Base-by-base conservation (phyloP, 345 rosid genomes). In the Sisymbrium irio region DNA sequence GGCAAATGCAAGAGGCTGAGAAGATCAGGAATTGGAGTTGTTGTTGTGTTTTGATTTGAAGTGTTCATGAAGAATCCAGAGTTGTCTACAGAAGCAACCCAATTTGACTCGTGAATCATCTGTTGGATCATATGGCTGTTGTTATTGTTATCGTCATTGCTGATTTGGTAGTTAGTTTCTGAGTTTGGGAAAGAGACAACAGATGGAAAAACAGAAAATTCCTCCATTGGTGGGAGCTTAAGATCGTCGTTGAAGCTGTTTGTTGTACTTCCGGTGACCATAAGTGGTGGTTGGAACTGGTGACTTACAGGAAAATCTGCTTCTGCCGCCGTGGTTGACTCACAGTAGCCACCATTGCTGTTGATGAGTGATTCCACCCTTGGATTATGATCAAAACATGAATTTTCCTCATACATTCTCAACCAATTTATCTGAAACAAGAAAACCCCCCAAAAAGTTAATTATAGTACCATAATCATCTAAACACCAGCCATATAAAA, bases 1-100 rank as follows among this genome's bases (percentile, higher is more conserved):
- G 88, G 84, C 14, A 87, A 64, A 58, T 83, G 83, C 71, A 86
- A 77, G 54, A 91, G 91, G 75, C 82, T 87, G 28, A 87, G 86
- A 54, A 91, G 93, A 73, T 87, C 91, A 28, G 91, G 89, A 0
- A 82, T 80, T 46, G 69, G 78, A 64, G 47, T 73, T 73, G 81
- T 25, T 59, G 70, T 62, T 65, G 56, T 55, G 61, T 69, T 63
- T n/a, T 78, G 76, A 64, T 81, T 45, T 9, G 75, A 60, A 39
- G 75, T 46, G 76, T 77, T 59, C 67, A 74, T 68, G 19, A 66
- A 68, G 82, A 84, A 74, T 22, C 50, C 75, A n/a, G 69, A 67
- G 69, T 72, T 72, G 40, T 72, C 79, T 51, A 60, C 40, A 53
- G 75, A 80, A 59, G 67, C 79, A 67, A 55, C 68, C 37, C 83